Conservation (phyloP, 768 basidiomycete species). For the Boletellus ananas region DNA sequence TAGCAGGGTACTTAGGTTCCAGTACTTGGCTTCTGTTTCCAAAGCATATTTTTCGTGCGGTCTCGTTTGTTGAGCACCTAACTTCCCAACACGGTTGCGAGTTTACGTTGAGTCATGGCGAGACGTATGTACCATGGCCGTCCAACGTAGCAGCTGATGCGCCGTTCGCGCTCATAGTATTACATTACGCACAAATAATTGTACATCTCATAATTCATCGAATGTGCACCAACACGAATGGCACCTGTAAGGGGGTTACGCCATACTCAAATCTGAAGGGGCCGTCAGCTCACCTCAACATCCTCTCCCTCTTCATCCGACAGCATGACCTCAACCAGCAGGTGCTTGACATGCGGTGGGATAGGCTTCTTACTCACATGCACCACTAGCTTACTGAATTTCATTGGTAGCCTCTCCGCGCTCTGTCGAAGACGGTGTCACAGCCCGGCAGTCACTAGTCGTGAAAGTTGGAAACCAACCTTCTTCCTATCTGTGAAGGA, state of each 20-base stretch:
- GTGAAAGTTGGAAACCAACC: slow-evolving; percentile 39
- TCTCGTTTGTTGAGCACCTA: not conserved
- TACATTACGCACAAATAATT: slow-evolving; percentile 6
- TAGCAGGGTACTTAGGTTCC: slow-evolving; percentile 15
- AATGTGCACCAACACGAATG: slow-evolving; percentile 75
- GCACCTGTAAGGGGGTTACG: slow-evolving; percentile 47
- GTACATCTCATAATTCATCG: slow-evolving; percentile 27
- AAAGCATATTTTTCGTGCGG: not conserved
- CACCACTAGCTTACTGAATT: slow-evolving; percentile 88
- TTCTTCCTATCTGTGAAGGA: slow-evolving; percentile 92
- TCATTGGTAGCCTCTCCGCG: slow-evolving; percentile 84
- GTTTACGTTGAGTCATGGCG: too few relatives aligned
- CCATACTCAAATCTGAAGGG: not conserved
- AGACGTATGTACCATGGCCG: too few relatives aligned
- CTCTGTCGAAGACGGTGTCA: slow-evolving; percentile 46
- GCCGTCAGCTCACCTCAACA: slow-evolving; percentile 64
- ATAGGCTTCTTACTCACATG: slow-evolving; percentile 93
- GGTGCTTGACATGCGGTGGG: slow-evolving; percentile 74
- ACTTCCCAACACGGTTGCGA: not conserved
- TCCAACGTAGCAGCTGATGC: not conserved
- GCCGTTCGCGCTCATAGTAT: not conserved
- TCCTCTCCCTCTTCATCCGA: slow-evolving; percentile 91
- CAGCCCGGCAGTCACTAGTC: not conserved
- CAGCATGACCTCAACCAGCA: slow-evolving; percentile 93
- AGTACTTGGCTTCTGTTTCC: slow-evolving; percentile 15